Base-by-base conservation (phyloP, 2,329 filamentous ascomycete species). In the Fusarium poae region DNA sequence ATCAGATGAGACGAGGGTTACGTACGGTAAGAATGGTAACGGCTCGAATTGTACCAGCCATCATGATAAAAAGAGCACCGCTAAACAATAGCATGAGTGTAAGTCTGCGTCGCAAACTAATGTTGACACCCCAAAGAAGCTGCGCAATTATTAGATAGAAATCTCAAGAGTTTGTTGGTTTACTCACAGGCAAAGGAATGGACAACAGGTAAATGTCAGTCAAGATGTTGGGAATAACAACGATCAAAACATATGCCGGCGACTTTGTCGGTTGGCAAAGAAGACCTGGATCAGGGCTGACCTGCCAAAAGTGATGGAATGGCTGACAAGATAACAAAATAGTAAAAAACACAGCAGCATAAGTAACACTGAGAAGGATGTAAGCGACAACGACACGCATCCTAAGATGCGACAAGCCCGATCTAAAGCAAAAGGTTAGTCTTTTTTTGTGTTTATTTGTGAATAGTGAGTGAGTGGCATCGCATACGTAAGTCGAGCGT, bases 221-320 rank as follows among this genome's bases (percentile, higher is more conserved):
- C 46, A 72, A 25, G 2, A 72, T 62, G 13, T 72, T 72, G 7
- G 69, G 69, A 21, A 72, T 70, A 4, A 72, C 62, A 20, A 72
- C 70, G 0, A 68, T 64, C 39, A 72, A 29, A 1, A 72, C 69
- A 30, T 72, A 70, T 0, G 59, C 70, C 1, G 70, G 70, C 12
- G 70, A 72, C 25, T 72, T 72, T 12, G 69, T 72, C 11, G 69
- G 69, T 6, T 58, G 46, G 30, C 70, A 72, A 5, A 72, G 34
- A 1, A 45, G 13, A 6, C 70, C 70, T 1, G 70, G 70, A 82
- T 69, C 5, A 82, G 84, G 61, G 78, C 73, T 39, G 80, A 72
- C 84, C 72, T 86, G 84, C 83, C 84, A 86, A 61, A 84, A 83
- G 52, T 81, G 80, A 21, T 77, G 68, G 37, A 85, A 78, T 0